Evolutionary conservation across 1,139 yeast genomes (phyloP).

Genomic region (Kodamaea sp.): DNA sequence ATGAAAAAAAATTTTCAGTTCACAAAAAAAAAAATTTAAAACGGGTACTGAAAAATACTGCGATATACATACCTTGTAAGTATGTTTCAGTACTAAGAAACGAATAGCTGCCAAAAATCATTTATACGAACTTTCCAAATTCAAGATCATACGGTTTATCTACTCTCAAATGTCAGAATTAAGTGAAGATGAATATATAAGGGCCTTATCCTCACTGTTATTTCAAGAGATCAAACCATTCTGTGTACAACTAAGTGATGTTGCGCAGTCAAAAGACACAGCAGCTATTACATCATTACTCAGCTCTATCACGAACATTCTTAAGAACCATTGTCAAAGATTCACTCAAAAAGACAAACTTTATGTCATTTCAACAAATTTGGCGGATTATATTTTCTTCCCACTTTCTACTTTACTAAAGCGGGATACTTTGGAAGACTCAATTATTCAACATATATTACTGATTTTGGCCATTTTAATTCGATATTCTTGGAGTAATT

Average conservation of each 20-base stretch:
- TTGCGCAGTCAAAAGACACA: constrained; percentile 15
- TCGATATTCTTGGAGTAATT: constrained; percentile 31
- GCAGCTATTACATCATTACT: constrained; percentile 1
- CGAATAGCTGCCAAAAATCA: not conserved
- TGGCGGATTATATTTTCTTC: constrained; percentile 43
- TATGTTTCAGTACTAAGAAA: not conserved
- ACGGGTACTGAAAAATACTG: no score
- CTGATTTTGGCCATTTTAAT: constrained; percentile 29
- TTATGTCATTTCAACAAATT: constrained; percentile 25
- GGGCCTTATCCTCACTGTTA: constrained; percentile 25
- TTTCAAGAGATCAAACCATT: constrained; percentile 31
- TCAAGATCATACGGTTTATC: not conserved
- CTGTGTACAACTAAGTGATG: constrained; percentile 32
- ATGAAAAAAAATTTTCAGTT: no score
- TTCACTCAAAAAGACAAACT: constrained; percentile 10
- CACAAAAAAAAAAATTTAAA: no score
- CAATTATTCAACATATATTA: constrained; percentile 22
- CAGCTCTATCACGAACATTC: constrained; percentile 5
- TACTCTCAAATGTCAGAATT: not conserved
- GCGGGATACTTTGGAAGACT: constrained; percentile 22
- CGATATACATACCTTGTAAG: not conserved
- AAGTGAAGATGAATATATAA: constrained; percentile 1
- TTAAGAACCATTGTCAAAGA: constrained; percentile 17
- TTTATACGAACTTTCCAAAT: no score
- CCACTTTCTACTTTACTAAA: constrained; percentile 37